Conservation (phyloP, 2,329 filamentous ascomycete species). For the Penicillium sp. region DNA sequence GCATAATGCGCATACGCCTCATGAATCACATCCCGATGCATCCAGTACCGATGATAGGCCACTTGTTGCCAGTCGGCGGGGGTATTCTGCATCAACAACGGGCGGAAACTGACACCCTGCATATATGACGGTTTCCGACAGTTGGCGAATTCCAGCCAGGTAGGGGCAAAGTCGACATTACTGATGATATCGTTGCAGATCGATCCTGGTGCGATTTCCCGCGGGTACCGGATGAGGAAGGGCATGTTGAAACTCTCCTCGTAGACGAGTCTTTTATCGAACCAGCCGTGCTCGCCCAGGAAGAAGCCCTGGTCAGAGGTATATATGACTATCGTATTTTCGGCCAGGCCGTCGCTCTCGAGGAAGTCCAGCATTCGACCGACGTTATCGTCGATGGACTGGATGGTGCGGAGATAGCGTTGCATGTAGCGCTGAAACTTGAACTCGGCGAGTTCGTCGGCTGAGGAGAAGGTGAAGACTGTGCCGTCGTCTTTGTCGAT, state of each 20-base stretch:
- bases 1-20: constrained; percentile 59
- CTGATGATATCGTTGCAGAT: constrained; percentile 55
- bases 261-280: constrained; percentile 64
- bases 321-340: constrained; percentile 59
- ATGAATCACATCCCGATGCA: constrained; percentile 58
- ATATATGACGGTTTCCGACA: constrained; percentile 53
- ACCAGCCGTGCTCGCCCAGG: constrained; percentile 62
- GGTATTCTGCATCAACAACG: constrained; percentile 42
- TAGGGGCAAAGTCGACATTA: constrained; percentile 61
- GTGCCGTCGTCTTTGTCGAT: constrained; percentile 54
- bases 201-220: constrained; percentile 42
- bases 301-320: constrained; percentile 62
- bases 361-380: constrained; percentile 55
- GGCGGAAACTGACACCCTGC: constrained; percentile 55
- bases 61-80: constrained; percentile 55
- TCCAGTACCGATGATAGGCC: constrained; percentile 62
- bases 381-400: constrained; percentile 58
- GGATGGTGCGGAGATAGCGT: constrained; percentile 58
- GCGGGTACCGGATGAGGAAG: constrained; percentile 54
- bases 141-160: constrained; percentile 53
- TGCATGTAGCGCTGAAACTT: constrained; percentile 64
- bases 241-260: constrained; percentile 63
- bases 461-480: constrained; percentile 51
- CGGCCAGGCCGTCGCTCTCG: constrained; percentile 45
- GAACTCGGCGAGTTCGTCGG: constrained; percentile 54